Conservation (phyloP, 257 asterid genomes). For the Solanum sitiens region DNA sequence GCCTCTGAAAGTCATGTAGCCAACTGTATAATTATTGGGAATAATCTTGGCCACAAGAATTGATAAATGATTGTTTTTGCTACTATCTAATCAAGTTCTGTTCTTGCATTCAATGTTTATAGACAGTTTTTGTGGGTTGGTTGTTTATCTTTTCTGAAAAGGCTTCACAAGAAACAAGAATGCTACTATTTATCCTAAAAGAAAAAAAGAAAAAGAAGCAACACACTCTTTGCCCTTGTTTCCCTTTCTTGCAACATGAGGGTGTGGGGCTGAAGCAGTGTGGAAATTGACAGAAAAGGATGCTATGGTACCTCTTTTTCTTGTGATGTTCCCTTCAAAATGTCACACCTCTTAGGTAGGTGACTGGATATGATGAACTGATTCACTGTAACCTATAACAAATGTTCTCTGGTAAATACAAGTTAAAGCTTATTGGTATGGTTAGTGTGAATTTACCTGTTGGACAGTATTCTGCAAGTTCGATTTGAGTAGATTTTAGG, state of each 20-base stretch:
- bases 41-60: not conserved
- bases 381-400: not conserved
- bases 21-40: not conserved
- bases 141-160: not conserved
- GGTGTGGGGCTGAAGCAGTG: not conserved
- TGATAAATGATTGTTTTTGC: not conserved
- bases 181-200: not conserved
- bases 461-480: not conserved
- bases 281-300: not conserved
- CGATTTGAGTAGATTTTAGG: not conserved
- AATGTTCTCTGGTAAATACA: not conserved
- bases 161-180: not conserved
- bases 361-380: not conserved
- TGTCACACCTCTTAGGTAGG: not conserved
- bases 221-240: not conserved
- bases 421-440: not conserved
- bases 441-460: not conserved
- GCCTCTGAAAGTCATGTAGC: not conserved
- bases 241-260: not conserved
- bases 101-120: constrained; percentile 1
- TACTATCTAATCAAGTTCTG: not conserved
- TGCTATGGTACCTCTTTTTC: not conserved
- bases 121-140: not conserved
- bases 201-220: not conserved
- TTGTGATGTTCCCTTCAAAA: not conserved